Evolutionary conservation across 2,329 filamentous ascomycete species (phyloP).

Genomic region (Fusarium sp.): DNA sequence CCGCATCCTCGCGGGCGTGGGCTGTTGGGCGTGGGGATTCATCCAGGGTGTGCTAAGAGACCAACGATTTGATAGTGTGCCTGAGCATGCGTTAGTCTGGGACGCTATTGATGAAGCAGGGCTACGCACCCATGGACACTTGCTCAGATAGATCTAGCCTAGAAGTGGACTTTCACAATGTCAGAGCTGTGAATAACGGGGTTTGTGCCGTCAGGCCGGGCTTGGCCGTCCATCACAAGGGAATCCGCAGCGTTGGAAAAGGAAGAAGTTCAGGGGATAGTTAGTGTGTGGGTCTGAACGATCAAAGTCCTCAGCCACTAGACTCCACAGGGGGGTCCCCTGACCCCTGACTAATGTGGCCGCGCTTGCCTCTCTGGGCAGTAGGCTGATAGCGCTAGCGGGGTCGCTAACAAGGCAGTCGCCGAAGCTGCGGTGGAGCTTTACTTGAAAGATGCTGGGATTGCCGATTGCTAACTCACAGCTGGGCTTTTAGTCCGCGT

Average conservation of each 20-base stretch:
- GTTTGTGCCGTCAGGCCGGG: constrained; percentile 33
- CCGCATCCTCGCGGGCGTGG: constrained; percentile 21
- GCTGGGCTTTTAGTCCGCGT: constrained; percentile 8
- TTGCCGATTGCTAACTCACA: constrained; percentile 14
- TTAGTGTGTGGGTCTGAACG: constrained; percentile 19
- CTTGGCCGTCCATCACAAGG: constrained; percentile 19
- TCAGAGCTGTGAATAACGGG: constrained; percentile 18
- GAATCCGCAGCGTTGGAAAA: constrained; percentile 16
- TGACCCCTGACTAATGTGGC: constrained; percentile 33
- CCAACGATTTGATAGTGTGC: constrained; percentile 36
- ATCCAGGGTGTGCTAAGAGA: background rate
- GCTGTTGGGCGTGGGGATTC: constrained; percentile 18
- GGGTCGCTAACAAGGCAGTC: constrained; percentile 23
- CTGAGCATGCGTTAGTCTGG: constrained; percentile 35
- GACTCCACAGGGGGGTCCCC: constrained; percentile 6
- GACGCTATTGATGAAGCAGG: constrained; percentile 38
- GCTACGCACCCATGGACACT: constrained; percentile 12
- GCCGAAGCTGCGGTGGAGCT: constrained; percentile 33
- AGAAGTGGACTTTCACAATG: background rate
- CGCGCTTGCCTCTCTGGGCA: constrained; percentile 11
- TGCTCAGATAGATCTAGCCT: constrained; percentile 28
- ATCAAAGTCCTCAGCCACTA: constrained; percentile 31
- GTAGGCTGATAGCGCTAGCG: constrained; percentile 11
- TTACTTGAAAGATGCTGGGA: constrained; percentile 16
- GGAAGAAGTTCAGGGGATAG: constrained; percentile 24